Conservation (phyloP, 1,139 yeast genomes). For the Suhomyces choctaworum region DNA sequence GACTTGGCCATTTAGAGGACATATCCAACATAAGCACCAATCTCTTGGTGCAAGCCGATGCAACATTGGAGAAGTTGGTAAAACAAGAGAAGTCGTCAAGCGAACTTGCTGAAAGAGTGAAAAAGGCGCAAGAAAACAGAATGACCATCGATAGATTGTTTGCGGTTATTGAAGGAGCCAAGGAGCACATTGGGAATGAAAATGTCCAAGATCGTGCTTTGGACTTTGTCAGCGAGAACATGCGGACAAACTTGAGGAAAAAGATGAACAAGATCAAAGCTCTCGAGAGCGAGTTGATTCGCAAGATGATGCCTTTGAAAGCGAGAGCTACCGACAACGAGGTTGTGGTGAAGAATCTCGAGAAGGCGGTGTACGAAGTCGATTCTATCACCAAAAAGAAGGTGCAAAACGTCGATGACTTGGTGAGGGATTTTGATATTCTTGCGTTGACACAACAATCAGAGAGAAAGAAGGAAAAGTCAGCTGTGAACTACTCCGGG, state of each 20-base stretch:
- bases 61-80: background rate
- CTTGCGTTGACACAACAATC: background rate
- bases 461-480: background rate
- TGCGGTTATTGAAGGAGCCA: constrained; percentile 15
- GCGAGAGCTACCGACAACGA: constrained; percentile 14
- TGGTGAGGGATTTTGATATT: background rate
- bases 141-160: constrained; percentile 17
- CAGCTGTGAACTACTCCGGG: too few relatives aligned
- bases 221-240: constrained; percentile 18
- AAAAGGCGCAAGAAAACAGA: constrained; percentile 13
- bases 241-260: constrained; percentile 16
- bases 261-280: constrained; percentile 16
- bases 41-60: constrained; percentile 7
- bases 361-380: constrained; percentile 17
- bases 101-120: constrained; percentile 11
- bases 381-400: constrained; percentile 9
- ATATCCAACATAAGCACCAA: constrained; percentile 7
- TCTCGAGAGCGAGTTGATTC: constrained; percentile 16
- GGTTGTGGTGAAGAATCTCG: constrained; percentile 17
- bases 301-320: constrained; percentile 22
- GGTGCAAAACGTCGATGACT: constrained; percentile 1
- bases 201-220: constrained; percentile 15
- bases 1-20: constrained; percentile 12
- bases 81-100: constrained; percentile 3
- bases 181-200: constrained; percentile 9